phyloP scores from a whole-genome alignment of 2,329 filamentous ascomycete species.

The Diaporthe nobilis region DNA sequence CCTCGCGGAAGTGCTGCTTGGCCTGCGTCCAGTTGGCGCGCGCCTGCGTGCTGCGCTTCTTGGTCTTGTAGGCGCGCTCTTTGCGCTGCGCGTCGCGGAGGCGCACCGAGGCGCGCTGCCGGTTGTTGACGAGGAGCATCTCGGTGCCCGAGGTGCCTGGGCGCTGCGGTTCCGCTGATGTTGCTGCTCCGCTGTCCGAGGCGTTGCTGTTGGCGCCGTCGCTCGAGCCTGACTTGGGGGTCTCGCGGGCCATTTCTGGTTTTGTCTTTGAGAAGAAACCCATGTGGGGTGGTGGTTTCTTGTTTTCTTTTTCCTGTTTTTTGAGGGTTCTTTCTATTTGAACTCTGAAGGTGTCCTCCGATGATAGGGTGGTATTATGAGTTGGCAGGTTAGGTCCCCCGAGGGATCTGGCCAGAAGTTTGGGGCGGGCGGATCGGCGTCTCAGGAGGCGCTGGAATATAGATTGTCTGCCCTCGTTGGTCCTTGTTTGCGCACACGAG shows the following conservation, averaged over 20 bases:
- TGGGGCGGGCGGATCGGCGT: constrained; percentile 1
- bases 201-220: not conserved
- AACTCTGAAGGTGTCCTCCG: not conserved
- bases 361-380: not conserved
- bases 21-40: constrained; percentile 56
- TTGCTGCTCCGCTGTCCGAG: not conserved
- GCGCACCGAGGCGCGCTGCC: constrained; percentile 55
- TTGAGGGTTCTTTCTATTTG: not conserved
- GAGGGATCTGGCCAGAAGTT: not conserved
- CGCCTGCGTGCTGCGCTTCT: constrained; percentile 57
- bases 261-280: constrained; percentile 38
- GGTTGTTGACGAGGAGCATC: constrained; percentile 56
- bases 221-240: constrained; percentile 18
- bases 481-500: not conserved
- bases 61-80: constrained; percentile 57
- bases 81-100: constrained; percentile 56
- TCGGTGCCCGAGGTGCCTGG: constrained; percentile 61
- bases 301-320: not conserved
- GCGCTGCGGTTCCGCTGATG: constrained; percentile 49
- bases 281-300: constrained; percentile 9
- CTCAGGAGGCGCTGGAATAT: not conserved
- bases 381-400: not conserved
- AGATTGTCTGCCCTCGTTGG: not conserved
- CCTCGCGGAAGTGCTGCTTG: constrained; percentile 55
- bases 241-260: constrained; percentile 36